phyloP scores from a whole-genome alignment of 2,329 filamentous ascomycete genomes.

The Shiraia sp. region DNA sequence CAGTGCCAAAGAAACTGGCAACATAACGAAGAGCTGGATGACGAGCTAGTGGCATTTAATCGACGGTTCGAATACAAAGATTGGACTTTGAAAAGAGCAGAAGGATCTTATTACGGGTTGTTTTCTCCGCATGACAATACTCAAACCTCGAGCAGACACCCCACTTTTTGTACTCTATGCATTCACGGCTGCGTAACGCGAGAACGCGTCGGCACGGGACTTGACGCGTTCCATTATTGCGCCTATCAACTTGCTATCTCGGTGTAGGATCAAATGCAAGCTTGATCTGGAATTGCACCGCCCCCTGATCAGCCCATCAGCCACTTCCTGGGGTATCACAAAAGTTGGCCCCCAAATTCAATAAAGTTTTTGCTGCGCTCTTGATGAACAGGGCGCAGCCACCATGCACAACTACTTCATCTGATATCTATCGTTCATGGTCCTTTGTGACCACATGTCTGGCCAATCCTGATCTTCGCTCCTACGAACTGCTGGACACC shows the following conservation, averaged over 20 bases:
- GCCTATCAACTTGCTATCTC: too few species aligned
- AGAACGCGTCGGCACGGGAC: not conserved
- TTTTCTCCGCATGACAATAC: not conserved
- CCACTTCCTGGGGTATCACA: too few species aligned
- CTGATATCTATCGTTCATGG: conserved; percentile 4
- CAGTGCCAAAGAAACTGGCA: conserved; percentile 27
- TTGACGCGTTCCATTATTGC: not conserved
- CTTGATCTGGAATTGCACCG: too few species aligned
- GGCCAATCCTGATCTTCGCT: conserved; percentile 7
- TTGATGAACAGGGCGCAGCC: conserved; percentile 14
- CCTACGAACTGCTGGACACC: conserved; percentile 13
- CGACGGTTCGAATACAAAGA: not conserved
- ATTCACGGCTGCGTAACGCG: not conserved
- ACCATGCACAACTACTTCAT: conserved; percentile 12
- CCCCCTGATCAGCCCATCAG: too few species aligned
- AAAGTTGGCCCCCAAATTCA: too few species aligned
- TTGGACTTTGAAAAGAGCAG: not conserved
- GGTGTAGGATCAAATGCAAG: too few species aligned
- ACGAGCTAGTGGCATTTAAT: conserved; percentile 11
- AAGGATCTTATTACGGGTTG: not conserved
- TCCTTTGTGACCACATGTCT: conserved; percentile 2
- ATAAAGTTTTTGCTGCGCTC: too few species aligned
- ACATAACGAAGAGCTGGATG: conserved; percentile 14
- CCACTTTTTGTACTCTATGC: not conserved
- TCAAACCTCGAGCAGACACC: not conserved